phyloP scores from a whole-genome alignment of 257 asterid genomes.

The Ehretia macrophylla region DNA sequence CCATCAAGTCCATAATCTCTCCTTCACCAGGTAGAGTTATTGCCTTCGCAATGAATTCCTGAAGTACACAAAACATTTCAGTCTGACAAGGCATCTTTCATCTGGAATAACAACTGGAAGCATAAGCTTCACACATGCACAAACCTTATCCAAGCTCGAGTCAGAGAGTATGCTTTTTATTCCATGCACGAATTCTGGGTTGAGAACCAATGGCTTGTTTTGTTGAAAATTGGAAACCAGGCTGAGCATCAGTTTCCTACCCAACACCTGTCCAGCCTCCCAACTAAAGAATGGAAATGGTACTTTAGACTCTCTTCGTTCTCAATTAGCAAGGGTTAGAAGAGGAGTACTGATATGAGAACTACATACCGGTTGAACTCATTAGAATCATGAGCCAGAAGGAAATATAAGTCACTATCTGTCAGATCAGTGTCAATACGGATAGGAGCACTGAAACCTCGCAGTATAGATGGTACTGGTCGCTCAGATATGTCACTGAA shows the following conservation, averaged over 20 bases:
- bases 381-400: slow-evolving; percentile 78
- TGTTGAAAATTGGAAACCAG: slow-evolving; percentile 69
- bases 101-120: background rate
- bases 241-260: slow-evolving; percentile 72
- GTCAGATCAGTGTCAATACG: slow-evolving; percentile 72
- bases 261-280: slow-evolving; percentile 84
- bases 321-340: background rate
- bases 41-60: slow-evolving; percentile 89
- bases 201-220: slow-evolving; percentile 59
- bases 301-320: slow-evolving; percentile 1
- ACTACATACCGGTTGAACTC: slow-evolving; percentile 73
- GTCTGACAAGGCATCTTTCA: slow-evolving; percentile 3
- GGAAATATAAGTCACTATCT: slow-evolving; percentile 61
- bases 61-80: slow-evolving; percentile 7
- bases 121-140: background rate
- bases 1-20: slow-evolving; percentile 86
- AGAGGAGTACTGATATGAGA: background rate
- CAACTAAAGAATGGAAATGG: slow-evolving; percentile 39
- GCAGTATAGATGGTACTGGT: slow-evolving; percentile 65
- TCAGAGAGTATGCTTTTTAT: slow-evolving; percentile 55
- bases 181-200: slow-evolving; percentile 63
- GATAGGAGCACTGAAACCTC: slow-evolving; percentile 88
- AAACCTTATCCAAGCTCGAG: slow-evolving; percentile 69
- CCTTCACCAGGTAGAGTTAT: slow-evolving; percentile 74
- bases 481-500: slow-evolving; percentile 50